A percentile compares a stretch with the other conserved stretches of the same genome.
These are phyloP conservation scores for Neofusicoccum umdonicola DNA, from an alignment of 2,329 filamentous ascomycete genomes.

Conservation along the genomic window DNA sequence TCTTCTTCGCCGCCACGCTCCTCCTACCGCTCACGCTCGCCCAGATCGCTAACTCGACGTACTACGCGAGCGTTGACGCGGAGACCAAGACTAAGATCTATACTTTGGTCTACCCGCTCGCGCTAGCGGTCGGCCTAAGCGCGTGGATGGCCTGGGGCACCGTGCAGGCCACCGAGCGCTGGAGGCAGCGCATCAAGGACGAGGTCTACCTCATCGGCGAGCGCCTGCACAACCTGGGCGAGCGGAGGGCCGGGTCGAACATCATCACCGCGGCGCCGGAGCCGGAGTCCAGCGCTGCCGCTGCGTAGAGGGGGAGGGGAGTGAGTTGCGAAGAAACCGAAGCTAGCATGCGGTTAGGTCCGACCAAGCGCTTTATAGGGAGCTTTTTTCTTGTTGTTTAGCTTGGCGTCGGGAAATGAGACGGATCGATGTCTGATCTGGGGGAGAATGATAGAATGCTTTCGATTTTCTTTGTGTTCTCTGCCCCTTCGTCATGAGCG, in stretches of 20 bases:
- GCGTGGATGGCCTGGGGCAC: constrained; percentile 52
- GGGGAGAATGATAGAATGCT: too few species aligned
- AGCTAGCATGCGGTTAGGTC: too few species aligned
- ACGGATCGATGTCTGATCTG: too few species aligned
- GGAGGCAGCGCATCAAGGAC: constrained; percentile 81
- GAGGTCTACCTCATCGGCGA: constrained; percentile 97
- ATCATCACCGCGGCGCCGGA: background rate
- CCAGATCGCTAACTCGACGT: constrained; percentile 46
- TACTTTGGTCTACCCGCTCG: constrained; percentile 71
- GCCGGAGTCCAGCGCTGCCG: too few species aligned
- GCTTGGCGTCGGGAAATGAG: too few species aligned
- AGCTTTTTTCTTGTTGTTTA: too few species aligned
- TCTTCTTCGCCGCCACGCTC: constrained; percentile 63
- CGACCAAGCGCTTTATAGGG: too few species aligned
- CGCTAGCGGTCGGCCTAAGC: constrained; percentile 46
- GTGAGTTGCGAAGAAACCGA: too few species aligned
- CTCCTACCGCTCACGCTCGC: constrained; percentile 63
- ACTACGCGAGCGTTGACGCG: constrained; percentile 43
- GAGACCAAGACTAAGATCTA: constrained; percentile 43
- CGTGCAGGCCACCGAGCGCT: constrained; percentile 63
- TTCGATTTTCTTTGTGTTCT: too few species aligned
- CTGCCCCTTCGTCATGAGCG: too few species aligned
- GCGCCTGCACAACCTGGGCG: constrained; percentile 89
- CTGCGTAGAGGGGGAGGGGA: too few species aligned
- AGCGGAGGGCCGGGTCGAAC: constrained; percentile 39